A percentile compares a stretch with the other conserved stretches of the same genome.
Evolutionary conservation across 495 filamentous ascomycete genomes (phyloP).

Genomic region (Talaromyces stipitatus): DNA sequence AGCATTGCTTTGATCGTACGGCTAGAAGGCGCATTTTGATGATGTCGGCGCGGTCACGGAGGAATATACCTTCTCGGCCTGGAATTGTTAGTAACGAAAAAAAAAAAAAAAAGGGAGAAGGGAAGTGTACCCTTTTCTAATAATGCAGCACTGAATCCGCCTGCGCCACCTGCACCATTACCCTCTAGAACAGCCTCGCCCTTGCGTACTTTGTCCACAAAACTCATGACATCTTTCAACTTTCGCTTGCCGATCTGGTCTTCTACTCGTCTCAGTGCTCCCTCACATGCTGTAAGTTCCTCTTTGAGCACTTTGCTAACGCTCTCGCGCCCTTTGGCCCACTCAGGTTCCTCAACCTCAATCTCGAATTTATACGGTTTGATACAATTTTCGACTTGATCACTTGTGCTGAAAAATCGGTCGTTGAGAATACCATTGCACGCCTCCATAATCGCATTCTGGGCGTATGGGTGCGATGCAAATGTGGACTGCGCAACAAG

Average conservation of each 20-base stretch:
- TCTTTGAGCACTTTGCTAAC: slow-evolving; percentile 68
- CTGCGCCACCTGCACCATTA: slow-evolving; percentile 74
- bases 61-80: slow-evolving; percentile 90
- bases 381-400: slow-evolving; percentile 99
- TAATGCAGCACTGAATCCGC: slow-evolving; percentile 81
- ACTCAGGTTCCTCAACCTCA: slow-evolving; percentile 85
- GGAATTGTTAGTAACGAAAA: slow-evolving; percentile 12
- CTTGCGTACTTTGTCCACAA: slow-evolving; percentile 80
- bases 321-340: slow-evolving; percentile 75
- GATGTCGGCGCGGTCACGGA: slow-evolving; percentile 80
- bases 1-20: slow-evolving; percentile 81
- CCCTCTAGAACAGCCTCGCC: slow-evolving; percentile 80
- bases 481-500: slow-evolving; percentile 77
- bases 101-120: slow-evolving; percentile 3
- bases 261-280: slow-evolving; percentile 68
- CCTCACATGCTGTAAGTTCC: slow-evolving; percentile 76
- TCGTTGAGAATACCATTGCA: slow-evolving; percentile 84
- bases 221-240: slow-evolving; percentile 79
- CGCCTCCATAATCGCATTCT: slow-evolving; percentile 84
- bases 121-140: slow-evolving; percentile 69
- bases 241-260: slow-evolving; percentile 68
- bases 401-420: slow-evolving; percentile 89
- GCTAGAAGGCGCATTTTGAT: slow-evolving; percentile 84
- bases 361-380: slow-evolving; percentile 98
- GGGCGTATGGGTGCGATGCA: slow-evolving; percentile 79